Base-by-base conservation (phyloP, 2,329 filamentous ascomycete species). In the Fusarium robinianum region DNA sequence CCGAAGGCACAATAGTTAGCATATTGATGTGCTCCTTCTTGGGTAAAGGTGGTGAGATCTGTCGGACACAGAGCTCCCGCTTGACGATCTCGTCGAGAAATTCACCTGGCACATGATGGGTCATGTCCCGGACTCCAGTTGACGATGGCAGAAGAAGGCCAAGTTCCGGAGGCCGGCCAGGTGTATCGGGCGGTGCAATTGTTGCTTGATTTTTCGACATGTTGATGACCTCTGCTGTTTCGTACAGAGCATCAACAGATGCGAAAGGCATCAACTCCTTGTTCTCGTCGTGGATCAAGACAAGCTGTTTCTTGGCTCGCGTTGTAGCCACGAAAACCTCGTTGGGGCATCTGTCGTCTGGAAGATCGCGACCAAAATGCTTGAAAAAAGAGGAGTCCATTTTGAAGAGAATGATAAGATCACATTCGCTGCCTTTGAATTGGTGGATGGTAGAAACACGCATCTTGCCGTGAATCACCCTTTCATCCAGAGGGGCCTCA, bases 371-470 rank as follows among this genome's bases (percentile, higher is more conserved):
- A 1, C 55, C 63, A 3, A 56, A 30, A 14, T 40, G 46, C 5
- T 39, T 5, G 18, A 66, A 66, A 33, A 58, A 67, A 0, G 51
- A 49, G 9, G 55, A 35, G 25, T 66, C 61, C 1, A 60, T 48
- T 4, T 51, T 58, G 19, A 62, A 43, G 3, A 66, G 41, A 26
- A 67, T 60, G 4, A 66, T 29, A 2, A 67, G 38, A 23, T 63
- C 45, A 11, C 63, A 61, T 44, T 67, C 63, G 27, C 53, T 61
- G 5, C 64, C 64, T 27, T 67, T 67, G 45, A 67, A 67, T 25
- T 65, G 61, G 23, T 67, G 63, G 29, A 64, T 64, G 0, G 61
- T 64, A 10, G 62, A 63, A 8, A 64, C 46, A 8, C 59, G 60
- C 14, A 66, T 9, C 37, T 67, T 67, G 8, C 61, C 58, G 3